Conservation (phyloP, 163 green algal genomes). For the Scenedesmus sp. region DNA sequence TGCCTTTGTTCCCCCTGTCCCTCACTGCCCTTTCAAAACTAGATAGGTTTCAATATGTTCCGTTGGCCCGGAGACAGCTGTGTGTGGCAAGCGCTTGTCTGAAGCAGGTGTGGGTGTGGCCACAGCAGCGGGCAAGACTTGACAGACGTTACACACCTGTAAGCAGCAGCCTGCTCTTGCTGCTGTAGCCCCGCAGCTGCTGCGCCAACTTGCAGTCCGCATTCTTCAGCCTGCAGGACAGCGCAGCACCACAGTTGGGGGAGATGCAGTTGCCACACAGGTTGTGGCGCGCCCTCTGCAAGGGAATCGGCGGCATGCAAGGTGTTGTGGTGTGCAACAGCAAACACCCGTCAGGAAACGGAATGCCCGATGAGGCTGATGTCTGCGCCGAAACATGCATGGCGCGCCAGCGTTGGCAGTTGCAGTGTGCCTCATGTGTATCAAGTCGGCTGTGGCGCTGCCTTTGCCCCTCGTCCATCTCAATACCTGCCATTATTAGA, state of each 20-base stretch:
- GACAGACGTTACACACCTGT: slow-evolving; percentile 73
- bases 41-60: too few relatives aligned
- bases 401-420: neutral
- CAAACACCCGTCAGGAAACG: too few relatives aligned
- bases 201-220: slow-evolving; percentile 85
- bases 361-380: too few relatives aligned
- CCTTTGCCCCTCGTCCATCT: slow-evolving; percentile 94
- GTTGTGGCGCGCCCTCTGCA: too few relatives aligned
- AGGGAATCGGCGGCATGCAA: too few relatives aligned
- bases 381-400: too few relatives aligned
- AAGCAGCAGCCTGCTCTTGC: slow-evolving; percentile 86
- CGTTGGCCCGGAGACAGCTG: too few relatives aligned
- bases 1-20: too few relatives aligned
- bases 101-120: too few relatives aligned
- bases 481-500: slow-evolving; percentile 77
- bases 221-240: slow-evolving; percentile 75
- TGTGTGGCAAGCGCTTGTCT: neutral
- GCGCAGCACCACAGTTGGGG: neutral
- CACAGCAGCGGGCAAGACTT: neutral
- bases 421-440: neutral
- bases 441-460: neutral
- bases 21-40: too few relatives aligned
- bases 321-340: too few relatives aligned
- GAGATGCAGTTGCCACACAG: too few relatives aligned
- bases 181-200: slow-evolving; percentile 77